Percentiles rank a stretch among this genome's conserved stretches.
Conservation (phyloP, 208 protist species). For the Phytomonas francai region DNA sequence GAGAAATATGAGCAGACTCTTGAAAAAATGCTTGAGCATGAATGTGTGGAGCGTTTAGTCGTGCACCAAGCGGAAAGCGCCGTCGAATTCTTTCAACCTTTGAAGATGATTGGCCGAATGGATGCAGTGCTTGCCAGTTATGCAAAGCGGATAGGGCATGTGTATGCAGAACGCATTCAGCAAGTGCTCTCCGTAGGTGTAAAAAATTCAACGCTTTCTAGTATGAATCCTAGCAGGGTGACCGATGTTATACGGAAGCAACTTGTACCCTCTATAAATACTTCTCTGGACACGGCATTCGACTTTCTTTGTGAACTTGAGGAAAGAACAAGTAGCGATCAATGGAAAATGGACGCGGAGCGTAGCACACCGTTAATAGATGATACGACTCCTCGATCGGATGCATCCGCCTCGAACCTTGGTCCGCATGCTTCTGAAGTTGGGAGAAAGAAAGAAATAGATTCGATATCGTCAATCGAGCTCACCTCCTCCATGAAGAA, state of each 20-base stretch:
- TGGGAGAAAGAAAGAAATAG: too few relatives aligned
- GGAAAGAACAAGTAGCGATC: too few relatives aligned
- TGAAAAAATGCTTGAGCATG: slow-evolving; percentile 44
- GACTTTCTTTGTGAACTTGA: background rate
- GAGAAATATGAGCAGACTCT: slow-evolving; percentile 51
- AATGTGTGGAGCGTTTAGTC: slow-evolving; percentile 39
- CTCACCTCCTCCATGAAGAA: too few relatives aligned
- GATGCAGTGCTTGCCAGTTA: slow-evolving; percentile 52
- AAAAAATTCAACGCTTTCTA: too few relatives aligned
- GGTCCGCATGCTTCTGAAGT: too few relatives aligned
- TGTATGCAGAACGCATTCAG: too few relatives aligned
- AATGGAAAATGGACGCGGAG: slow-evolving; percentile 5
- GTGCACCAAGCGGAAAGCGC: slow-evolving; percentile 35
- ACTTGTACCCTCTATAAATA: background rate
- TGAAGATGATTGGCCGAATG: slow-evolving; percentile 54
- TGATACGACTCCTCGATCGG: slow-evolving; percentile 11
- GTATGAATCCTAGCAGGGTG: background rate
- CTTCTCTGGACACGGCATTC: background rate
- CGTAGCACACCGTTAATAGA: slow-evolving; percentile 16
- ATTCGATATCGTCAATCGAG: too few relatives aligned
- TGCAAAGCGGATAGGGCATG: slow-evolving; percentile 20
- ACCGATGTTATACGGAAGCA: background rate
- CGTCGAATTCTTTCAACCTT: slow-evolving; percentile 35
- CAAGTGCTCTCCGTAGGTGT: too few relatives aligned
- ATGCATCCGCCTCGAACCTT: too few relatives aligned